A percentile compares a stretch with the other conserved stretches of the same genome.
These are phyloP conservation scores for Fusarium albidum DNA, from an alignment of 2,329 filamentous ascomycete species.

Conservation along the genomic window DNA sequence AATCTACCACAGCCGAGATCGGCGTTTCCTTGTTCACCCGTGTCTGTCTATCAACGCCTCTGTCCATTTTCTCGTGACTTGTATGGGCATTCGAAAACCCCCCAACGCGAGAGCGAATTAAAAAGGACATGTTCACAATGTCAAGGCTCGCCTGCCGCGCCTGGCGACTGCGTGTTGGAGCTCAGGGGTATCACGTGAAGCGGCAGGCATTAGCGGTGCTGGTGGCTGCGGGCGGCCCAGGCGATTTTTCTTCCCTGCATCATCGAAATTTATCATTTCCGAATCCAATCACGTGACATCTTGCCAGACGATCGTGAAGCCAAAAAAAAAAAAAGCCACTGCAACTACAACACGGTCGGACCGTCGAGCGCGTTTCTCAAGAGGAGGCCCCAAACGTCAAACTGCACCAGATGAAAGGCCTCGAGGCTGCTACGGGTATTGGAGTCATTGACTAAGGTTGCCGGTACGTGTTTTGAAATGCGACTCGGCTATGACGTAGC, in stretches of 20 bases:
- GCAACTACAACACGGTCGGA: constrained; percentile 25
- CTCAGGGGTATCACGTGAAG: constrained; percentile 43
- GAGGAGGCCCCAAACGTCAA: constrained; percentile 33
- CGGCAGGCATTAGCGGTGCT: constrained; percentile 32
- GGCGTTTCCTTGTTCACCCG: constrained; percentile 10
- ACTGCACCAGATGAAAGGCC: constrained; percentile 41
- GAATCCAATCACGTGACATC: constrained; percentile 44
- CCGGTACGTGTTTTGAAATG: constrained; percentile 43
- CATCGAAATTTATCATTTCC: constrained; percentile 37
- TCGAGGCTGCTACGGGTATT: constrained; percentile 38
- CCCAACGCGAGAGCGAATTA: neutral
- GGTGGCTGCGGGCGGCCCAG: constrained; percentile 26
- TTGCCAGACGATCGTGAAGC: constrained; percentile 38
- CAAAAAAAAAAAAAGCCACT: constrained; percentile 37
- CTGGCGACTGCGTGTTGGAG: constrained; percentile 26
- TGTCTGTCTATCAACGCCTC: neutral
- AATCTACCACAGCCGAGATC: constrained; percentile 26
- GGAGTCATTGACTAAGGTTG: constrained; percentile 42
- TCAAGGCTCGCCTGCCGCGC: constrained; percentile 19
- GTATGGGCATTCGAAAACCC: neutral
- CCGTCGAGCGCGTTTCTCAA: constrained; percentile 34
- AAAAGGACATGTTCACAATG: neutral
- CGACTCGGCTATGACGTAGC: constrained; percentile 41
- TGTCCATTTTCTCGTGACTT: neutral
- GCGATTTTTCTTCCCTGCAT: constrained; percentile 43